Base-by-base conservation (phyloP, 129 eudicot genomes). In the Ambrosia trifida region DNA sequence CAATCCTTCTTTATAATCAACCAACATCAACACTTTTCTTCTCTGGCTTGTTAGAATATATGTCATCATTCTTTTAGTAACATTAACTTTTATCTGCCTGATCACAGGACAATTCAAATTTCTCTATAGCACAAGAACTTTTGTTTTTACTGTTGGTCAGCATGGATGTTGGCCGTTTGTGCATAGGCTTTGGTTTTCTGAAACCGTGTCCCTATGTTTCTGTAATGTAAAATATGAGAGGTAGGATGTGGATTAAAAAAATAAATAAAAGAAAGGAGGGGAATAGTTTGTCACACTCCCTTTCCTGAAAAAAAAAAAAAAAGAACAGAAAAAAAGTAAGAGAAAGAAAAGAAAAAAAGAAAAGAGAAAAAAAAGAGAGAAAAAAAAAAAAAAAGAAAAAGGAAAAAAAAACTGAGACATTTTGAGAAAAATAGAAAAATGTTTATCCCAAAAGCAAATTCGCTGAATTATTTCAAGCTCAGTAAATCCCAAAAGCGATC, bases 31-130 rank as follows among this genome's bases (percentile, higher is more conserved):
- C 51, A 70, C 16, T 76, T 49, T 66, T 41, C 33, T 46, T 53
- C 52, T 57, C 78, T 69, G 64, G 51, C 41, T 63, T 32, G 70
- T 73, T 51, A 64, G 13, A 65, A 53, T 53, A 54, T n/a, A 54
- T 53, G 49, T 73, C 45, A 12, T 81, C 46, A 18, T 72, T 16
- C 58, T 20, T 63, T 70, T 38, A 65, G 71, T 73, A 59, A 70
- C 53, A 66, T 87, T 80, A 77, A 85, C 85, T 77, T 60, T 43
- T 74, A 59, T 79, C 79, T 87, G 78, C 74, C 87, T 83, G 85
- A 80, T 87, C 86, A 88, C 96, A 90, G 97, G 97, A 74, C 74
- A 72, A 10, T 73, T 83, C 83, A 65, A 75, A 75, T 73, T 68
- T 84, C 83, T 80, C 87, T 75, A 67, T 80, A 73, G 76, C 82